Evolutionary conservation across 257 asterid genomes (phyloP), one percentile per base, ranked within the genome.

Genomic region (Plectranthus barbatus): DNA sequence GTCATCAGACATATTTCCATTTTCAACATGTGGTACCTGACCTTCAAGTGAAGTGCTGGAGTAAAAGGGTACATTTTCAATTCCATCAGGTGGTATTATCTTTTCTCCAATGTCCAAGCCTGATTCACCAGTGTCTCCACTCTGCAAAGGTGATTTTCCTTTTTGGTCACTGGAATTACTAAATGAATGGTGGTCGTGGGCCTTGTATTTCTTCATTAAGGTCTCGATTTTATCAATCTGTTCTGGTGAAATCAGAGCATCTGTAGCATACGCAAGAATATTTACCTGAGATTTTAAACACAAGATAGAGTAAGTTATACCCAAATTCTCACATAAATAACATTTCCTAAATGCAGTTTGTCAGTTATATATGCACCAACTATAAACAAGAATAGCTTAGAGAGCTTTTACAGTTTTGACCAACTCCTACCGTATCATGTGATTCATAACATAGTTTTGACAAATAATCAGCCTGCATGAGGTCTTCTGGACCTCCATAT

Each of bases 191-290:
- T 73, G 68, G 60, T 76, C 79, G 60, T 48, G 80, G 69, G 69
- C 60, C 76, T 75, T 81, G 77, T 62, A 69, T 42, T 71, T 84
- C 72, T 80, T 81, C 82, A 86, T 81, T 66, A 83, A 66, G 31
- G 62, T 62, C 73, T 86, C 91, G 5, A 90, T 74, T 62, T 78
- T 82, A 42, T 62, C 74, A 34, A 87, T 69, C 76, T 93, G 88
- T 64, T 87, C 99, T 51, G 76, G 77, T 58, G 95, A 84, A 56
- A 80, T 77, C 54, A 79, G 83, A 71, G 76, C 81, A 81, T 85
- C 89, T 18, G 97, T 83, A 68, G 95, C 91, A 85, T 79, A 80
- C 67, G 91, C 95, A 26, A 93, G 95, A 68, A 93, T 84, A 76
- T 93, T 87, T 64, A 93, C 96, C 99, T 93, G 95, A 63, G 66